Base-by-base conservation (phyloP, 2,329 filamentous ascomycete species). In the Dothideomycetes sp. region DNA sequence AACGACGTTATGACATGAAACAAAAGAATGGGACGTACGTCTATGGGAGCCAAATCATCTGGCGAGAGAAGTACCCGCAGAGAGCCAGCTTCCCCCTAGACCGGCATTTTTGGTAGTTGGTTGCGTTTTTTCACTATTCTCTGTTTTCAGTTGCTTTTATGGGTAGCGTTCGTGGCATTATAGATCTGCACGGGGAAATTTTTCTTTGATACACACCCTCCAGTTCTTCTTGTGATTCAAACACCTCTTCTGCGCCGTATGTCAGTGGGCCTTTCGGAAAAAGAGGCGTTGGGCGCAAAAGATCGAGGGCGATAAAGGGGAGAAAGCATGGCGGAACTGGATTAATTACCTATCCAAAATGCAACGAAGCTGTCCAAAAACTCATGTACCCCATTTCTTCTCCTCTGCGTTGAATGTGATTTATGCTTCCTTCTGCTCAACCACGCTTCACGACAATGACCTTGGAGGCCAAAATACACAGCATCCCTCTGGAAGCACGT, bases 1-100 rank as follows among this genome's bases (percentile, higher is more conserved):
- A 76, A 64, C 30, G 51, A 31, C 10, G 31, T 31, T 29, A 34
- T 33, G 37, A 37, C 11, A 31, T 30, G 27, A 27, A 37, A 33
- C n/a, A 35, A 30, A 13, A 27, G 24, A 18, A 30, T 18, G 31
- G 24, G 12, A 13, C 11, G n/a, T 20, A 12, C 24, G 35, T 31
- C 3, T 24, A 19, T 13, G 24, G 10, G 12, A 24, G 16, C 19
- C n/a, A 17, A 15, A 18, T 31, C 19, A 10, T 24, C 9, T 29
- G 40, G 40, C 23, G 9, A 23, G 12, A 10, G 12, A 10, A 27
- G 24, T 12, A 27, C 12, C 24, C 24, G 24, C 24, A 27, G 24
- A 27, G 24, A 10, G 12, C 24, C 24, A 27, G 24, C 24, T 10
- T 27, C 24, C n/a, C n/a, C n/a, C n/a, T n/a, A 32, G 36, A 7